Percentiles rank a stretch among this genome's conserved stretches.
Conservation (phyloP, 345 rosid genomes). For the Eucalyptus rudis region DNA sequence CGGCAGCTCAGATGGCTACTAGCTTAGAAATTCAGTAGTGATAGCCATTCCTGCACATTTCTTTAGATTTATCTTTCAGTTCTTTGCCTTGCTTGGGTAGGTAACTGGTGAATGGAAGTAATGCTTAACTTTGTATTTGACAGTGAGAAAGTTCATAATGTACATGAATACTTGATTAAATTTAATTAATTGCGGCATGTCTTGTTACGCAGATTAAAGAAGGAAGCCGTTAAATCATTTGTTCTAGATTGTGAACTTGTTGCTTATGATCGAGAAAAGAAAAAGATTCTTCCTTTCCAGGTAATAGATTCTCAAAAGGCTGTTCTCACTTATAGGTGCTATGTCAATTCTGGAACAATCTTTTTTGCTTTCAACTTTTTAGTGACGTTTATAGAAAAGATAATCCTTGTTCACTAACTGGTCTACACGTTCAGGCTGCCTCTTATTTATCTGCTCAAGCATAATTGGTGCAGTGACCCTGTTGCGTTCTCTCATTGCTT, state of each 20-base stretch:
- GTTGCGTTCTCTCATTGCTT: neutral
- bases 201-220: slow-evolving; percentile 55
- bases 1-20: neutral
- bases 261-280: slow-evolving; percentile 68
- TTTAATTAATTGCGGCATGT: neutral
- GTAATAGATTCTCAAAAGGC: slow-evolving; percentile 13
- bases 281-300: slow-evolving; percentile 89
- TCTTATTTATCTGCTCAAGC: neutral
- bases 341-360: neutral
- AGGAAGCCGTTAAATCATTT: slow-evolving; percentile 53
- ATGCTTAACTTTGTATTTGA: neutral
- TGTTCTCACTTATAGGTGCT: neutral
- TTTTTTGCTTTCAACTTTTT: neutral
- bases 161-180: neutral
- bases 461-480: neutral
- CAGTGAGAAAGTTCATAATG: neutral
- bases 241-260: slow-evolving; percentile 91
- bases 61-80: neutral
- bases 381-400: neutral
- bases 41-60: neutral
- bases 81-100: neutral
- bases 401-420: neutral
- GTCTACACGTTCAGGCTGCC: neutral
- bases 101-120: neutral
- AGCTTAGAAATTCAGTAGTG: neutral